Conservation (phyloP, 176 grass and related monocot genomes). For the Aegilops speltoides region DNA sequence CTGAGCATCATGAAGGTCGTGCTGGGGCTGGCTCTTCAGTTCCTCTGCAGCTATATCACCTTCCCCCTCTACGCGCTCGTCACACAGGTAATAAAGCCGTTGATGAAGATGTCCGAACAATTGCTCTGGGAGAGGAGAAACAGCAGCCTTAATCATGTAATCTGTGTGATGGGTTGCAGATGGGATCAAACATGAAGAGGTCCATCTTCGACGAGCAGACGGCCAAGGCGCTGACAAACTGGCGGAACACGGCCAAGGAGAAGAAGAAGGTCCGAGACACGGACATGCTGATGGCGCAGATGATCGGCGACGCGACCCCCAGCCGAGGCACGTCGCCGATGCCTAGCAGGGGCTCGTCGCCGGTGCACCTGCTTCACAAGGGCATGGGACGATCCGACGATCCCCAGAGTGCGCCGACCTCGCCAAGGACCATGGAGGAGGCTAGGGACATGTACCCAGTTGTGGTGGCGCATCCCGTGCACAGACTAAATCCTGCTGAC, state of each 20-base stretch:
- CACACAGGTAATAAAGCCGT: conserved; percentile 64
- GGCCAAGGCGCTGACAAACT: conserved; percentile 67
- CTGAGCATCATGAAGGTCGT: conserved; percentile 50
- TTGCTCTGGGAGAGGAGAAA: neutral
- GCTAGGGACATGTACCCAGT: conserved; percentile 36
- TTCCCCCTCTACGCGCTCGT: conserved; percentile 91
- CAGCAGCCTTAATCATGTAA: neutral
- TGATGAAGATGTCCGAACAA: neutral
- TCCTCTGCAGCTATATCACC: conserved; percentile 96
- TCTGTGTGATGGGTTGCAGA: conserved; percentile 36
- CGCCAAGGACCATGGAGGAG: conserved; percentile 17
- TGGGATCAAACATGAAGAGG: conserved; percentile 95
- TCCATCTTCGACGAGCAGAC: conserved; percentile 91
- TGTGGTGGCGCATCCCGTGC: neutral
- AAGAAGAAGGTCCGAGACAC: conserved; percentile 44
- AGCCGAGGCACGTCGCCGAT: conserved; percentile 31
- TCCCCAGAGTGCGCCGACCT: conserved; percentile 19
- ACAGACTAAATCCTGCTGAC: neutral
- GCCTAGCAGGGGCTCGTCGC: conserved; percentile 17
- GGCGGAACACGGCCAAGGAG: conserved; percentile 55
- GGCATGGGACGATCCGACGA: conserved; percentile 25
- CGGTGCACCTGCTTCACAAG: conserved; percentile 57
- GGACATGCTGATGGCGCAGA: neutral
- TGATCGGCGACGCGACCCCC: conserved; percentile 37
- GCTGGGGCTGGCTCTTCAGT: conserved; percentile 55